Base-by-base conservation (phyloP, 495 filamentous ascomycete genomes). In the Aspergillus diversus region DNA sequence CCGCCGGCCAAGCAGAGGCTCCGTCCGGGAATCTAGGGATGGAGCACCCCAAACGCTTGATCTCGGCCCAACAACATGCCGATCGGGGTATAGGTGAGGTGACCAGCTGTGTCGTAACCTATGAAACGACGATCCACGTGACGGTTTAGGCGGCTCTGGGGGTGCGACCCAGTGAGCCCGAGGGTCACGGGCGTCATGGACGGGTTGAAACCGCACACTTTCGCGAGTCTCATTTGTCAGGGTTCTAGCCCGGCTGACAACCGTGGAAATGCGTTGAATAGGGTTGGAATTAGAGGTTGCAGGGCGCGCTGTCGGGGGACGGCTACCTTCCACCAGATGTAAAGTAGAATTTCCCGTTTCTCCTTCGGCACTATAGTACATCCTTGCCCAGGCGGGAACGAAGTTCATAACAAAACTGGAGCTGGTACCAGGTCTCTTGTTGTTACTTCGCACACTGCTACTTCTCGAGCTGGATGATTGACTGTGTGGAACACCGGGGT, bases 81-180 rank as follows among this genome's bases (percentile, higher is more conserved):
- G 77, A 69, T 94, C 90, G 1, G 79, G 77, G 39, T 83, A 84
- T 33, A 96, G 78, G 70, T 93, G 90, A 3, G 92, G 91, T 7
- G 90, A 91, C 87, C 88, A 93, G 65, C 75, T 71, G 83, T 81
- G 75, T 75, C 85, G 55, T 35, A 74, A 46, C 16, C 73, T 71
- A 61, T 73, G 54, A 33, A 71, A 70, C 32, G 70, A 65, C 13
- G 64, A 61, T 27, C 65, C 68, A 6, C 47, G 66, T 21, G 48
- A 71, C 63, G 70, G 48, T n/a, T 68, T 63, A 15, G 63, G 58
- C 6, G 42, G 13, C 34, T 77, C 71, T 2, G 70, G 74, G 4
- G 64, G 63, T 4, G 66, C 57, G 4, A 71, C 75, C 80, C 80
- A 82, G 56, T 82, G 80, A 33, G 72, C 75, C 15, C 80, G 78